Evolutionary conservation across 495 filamentous ascomycete genomes (phyloP).

Genomic region (Ramalina peruviana): DNA sequence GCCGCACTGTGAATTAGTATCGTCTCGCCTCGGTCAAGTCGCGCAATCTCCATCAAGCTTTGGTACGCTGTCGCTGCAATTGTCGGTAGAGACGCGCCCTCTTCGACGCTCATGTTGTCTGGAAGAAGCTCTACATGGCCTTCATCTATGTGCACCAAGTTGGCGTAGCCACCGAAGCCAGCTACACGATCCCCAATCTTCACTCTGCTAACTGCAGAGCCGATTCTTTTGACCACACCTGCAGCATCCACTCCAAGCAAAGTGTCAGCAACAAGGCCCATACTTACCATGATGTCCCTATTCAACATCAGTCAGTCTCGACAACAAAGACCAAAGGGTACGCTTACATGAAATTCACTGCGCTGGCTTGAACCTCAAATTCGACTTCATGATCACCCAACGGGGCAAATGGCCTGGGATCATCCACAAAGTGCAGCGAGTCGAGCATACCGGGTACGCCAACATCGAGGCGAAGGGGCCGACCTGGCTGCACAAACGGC

Average conservation of each 20-base stretch:
- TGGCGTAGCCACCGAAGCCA: not conserved
- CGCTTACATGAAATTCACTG: slow-evolving; percentile 14
- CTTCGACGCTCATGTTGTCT: slow-evolving; percentile 10
- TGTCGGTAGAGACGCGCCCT: slow-evolving; percentile 20
- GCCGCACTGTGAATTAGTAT: slow-evolving; percentile 21
- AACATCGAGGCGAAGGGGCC: not conserved
- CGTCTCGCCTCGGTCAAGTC: slow-evolving; percentile 12
- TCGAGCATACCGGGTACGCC: not conserved
- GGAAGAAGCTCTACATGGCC: slow-evolving; percentile 8
- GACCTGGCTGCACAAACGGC: not conserved
- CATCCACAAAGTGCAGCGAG: not conserved
- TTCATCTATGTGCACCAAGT: not conserved
- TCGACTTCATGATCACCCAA: slow-evolving; percentile 8
- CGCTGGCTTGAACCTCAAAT: slow-evolving; percentile 12
- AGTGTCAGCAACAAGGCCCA: slow-evolving; percentile 31
- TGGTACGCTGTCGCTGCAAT: slow-evolving; percentile 16
- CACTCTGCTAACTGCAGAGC: slow-evolving; percentile 30
- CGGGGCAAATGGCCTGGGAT: not conserved
- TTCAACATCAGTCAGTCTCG: slow-evolving; percentile 14
- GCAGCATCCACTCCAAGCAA: slow-evolving; percentile 36
- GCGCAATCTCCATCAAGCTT: slow-evolving; percentile 14
- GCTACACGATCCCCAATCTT: slow-evolving; percentile 36
- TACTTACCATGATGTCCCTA: slow-evolving; percentile 34
- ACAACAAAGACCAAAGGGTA: not conserved
- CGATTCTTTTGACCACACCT: slow-evolving; percentile 31